Conservation (phyloP, 2,329 filamentous ascomycete genomes). For the Stagonosporopsis vannaccii region DNA sequence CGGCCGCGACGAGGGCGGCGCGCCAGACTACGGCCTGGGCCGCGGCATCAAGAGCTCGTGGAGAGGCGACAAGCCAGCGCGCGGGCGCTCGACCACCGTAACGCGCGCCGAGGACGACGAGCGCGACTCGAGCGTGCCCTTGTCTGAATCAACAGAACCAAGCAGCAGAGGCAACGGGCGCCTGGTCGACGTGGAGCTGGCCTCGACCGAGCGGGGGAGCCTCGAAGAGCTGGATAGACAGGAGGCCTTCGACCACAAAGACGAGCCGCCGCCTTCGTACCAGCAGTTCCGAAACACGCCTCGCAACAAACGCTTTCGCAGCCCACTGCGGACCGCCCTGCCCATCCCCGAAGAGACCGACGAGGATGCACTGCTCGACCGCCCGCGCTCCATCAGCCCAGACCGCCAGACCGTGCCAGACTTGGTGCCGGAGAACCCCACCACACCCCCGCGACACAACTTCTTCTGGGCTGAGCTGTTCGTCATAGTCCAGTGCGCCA, state of each 20-base stretch:
- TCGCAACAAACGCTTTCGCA: constrained; percentile 49
- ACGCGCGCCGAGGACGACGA: constrained; percentile 46
- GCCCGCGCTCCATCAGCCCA: constrained; percentile 56
- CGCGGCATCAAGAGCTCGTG: constrained; percentile 65
- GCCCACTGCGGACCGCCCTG: constrained; percentile 50
- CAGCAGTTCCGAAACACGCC: constrained; percentile 62
- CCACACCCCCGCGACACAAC: constrained; percentile 69
- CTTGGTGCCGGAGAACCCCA: constrained; percentile 60
- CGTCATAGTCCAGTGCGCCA: constrained; percentile 79
- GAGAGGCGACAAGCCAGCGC: constrained; percentile 57
- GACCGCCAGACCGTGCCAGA: constrained; percentile 63
- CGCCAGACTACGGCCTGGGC: constrained; percentile 51
- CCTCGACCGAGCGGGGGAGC: constrained; percentile 64
- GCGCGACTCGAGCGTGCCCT: constrained; percentile 51
- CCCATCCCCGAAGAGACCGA: constrained; percentile 60
- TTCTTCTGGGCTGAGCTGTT: constrained; percentile 92
- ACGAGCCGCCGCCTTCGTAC: constrained; percentile 63
- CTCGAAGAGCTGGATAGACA: constrained; percentile 50
- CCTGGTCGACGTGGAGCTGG: constrained; percentile 88
- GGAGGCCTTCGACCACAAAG: constrained; percentile 49
- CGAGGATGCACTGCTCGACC: constrained; percentile 56
- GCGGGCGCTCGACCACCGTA: constrained; percentile 49
- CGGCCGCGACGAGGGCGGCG: constrained; percentile 50
- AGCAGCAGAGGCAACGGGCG: constrained; percentile 66
- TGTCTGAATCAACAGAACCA: constrained; percentile 52